A percentile compares a stretch with the other conserved stretches of the same genome.
Conservation (phyloP, 495 filamentous ascomycete genomes). For the Xanthoparmelia taractica region DNA sequence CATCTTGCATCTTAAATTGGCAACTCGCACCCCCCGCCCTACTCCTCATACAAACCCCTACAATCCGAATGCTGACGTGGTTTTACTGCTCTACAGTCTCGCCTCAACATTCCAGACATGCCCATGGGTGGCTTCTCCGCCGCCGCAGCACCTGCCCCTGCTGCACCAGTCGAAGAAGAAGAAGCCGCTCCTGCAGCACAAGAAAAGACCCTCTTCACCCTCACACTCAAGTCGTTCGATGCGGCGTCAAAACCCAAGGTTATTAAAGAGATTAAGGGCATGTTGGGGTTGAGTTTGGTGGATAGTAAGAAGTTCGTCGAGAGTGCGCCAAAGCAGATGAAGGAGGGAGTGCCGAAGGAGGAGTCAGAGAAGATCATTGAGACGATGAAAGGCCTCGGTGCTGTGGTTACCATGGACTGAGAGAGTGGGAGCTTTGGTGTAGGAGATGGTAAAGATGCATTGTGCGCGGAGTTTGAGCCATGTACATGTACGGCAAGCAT, state of each 20-base stretch:
- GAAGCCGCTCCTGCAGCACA: conserved; percentile 70
- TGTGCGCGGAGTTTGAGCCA: conserved; percentile 4
- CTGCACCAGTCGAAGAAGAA: conserved; percentile 68
- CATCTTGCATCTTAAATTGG: not conserved
- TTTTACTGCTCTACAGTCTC: conserved; percentile 50
- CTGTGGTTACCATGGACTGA: conserved; percentile 85
- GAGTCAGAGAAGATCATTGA: conserved; percentile 97
- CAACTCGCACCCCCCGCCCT: too few relatives aligned
- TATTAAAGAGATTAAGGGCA: conserved; percentile 97
- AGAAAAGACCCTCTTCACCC: conserved; percentile 95
- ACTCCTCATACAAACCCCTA: not conserved
- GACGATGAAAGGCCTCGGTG: conserved; percentile 85
- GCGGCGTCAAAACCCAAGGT: conserved; percentile 88
- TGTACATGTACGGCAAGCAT: conserved; percentile 10
- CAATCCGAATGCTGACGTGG: conserved; percentile 13
- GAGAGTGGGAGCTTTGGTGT: not conserved
- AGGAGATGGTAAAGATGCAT: not conserved
- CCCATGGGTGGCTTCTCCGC: conserved; percentile 79
- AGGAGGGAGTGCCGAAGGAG: conserved; percentile 96
- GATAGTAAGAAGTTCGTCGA: conserved; percentile 99
- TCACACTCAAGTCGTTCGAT: conserved; percentile 87
- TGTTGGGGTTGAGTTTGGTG: conserved; percentile 91
- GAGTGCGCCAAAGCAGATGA: conserved; percentile 93
- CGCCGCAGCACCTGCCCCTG: conserved; percentile 50
- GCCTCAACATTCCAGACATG: conserved; percentile 96